These are phyloP conservation scores for Ramaria rubella DNA, from an alignment of 768 basidiomycete genomes.

Conservation along the genomic window DNA sequence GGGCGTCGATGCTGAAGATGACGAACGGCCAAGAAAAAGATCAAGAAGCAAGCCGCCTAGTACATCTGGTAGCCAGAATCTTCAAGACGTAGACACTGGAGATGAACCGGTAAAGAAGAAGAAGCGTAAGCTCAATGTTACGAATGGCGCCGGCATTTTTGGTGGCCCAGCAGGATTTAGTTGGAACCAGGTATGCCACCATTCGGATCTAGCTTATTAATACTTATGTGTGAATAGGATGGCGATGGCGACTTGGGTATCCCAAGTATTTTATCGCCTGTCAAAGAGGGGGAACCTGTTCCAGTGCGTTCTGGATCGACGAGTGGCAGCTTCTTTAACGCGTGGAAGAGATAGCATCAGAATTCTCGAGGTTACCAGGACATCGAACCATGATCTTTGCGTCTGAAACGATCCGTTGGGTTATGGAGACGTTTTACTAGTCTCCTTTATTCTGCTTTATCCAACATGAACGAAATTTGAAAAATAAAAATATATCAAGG, in stretches of 20 bases:
- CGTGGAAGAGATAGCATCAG: neutral
- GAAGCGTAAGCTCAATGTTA: slow-evolving; percentile 61
- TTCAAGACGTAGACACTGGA: slow-evolving; percentile 17
- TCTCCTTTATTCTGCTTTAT: no score
- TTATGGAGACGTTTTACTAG: no score
- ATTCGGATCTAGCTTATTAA: neutral
- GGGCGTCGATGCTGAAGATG: slow-evolving; percentile 12
- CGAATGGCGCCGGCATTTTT: slow-evolving; percentile 28
- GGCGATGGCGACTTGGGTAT: slow-evolving; percentile 47
- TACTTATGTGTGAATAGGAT: slow-evolving; percentile 15
- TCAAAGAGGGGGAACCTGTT: slow-evolving; percentile 48
- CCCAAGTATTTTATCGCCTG: slow-evolving; percentile 59
- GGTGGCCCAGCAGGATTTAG: slow-evolving; percentile 33
- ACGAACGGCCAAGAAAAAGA: slow-evolving; percentile 19
- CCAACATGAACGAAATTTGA: no score
- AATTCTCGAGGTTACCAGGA: no score
- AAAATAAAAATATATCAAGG: neutral
- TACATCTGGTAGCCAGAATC: neutral
- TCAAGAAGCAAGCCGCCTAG: slow-evolving; percentile 9
- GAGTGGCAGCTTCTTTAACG: neutral
- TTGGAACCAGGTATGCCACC: slow-evolving; percentile 43
- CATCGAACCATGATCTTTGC: no score
- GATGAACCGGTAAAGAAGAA: slow-evolving; percentile 48
- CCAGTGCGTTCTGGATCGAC: slow-evolving; percentile 33
- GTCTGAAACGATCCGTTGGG: no score